These are phyloP conservation scores for Trichoderma pleuroti DNA, from an alignment of 2,329 filamentous ascomycete species.

Conservation along the genomic window DNA sequence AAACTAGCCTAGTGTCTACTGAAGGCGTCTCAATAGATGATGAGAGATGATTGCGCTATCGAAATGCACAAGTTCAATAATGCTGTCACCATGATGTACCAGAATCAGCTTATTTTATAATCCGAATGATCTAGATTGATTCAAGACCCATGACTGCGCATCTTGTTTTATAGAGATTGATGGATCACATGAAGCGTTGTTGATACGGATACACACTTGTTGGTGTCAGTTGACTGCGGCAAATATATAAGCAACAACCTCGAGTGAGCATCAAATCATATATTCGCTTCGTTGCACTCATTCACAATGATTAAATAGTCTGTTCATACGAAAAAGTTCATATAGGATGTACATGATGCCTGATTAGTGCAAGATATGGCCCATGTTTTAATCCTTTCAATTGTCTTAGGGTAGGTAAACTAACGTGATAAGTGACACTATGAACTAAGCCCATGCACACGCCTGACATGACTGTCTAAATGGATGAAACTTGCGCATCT, in stretches of 20 bases:
- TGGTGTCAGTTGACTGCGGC: accelerated
- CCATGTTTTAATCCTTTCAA: neutral
- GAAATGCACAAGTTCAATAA: neutral
- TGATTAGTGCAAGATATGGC: neutral
- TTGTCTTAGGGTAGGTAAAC: neutral
- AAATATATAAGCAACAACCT: neutral
- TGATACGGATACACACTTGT: accelerated
- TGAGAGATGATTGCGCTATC: neutral
- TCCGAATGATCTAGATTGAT: neutral
- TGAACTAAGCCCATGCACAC: neutral
- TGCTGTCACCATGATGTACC: accelerated
- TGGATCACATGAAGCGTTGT: no score
- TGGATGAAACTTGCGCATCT: neutral
- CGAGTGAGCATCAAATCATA: neutral
- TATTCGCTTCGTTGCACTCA: neutral
- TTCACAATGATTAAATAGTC: neutral
- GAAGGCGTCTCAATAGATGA: neutral
- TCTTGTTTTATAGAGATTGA: no score
- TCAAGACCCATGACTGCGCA: neutral
- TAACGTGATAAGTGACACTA: neutral
- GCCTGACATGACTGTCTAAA: neutral
- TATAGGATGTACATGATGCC: neutral
- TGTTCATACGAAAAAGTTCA: neutral
- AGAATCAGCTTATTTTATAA: accelerated
- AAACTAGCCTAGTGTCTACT: neutral